These are phyloP conservation scores for Gillenia trifoliata DNA, from an alignment of 306 rosid species.

Conservation along the genomic window DNA sequence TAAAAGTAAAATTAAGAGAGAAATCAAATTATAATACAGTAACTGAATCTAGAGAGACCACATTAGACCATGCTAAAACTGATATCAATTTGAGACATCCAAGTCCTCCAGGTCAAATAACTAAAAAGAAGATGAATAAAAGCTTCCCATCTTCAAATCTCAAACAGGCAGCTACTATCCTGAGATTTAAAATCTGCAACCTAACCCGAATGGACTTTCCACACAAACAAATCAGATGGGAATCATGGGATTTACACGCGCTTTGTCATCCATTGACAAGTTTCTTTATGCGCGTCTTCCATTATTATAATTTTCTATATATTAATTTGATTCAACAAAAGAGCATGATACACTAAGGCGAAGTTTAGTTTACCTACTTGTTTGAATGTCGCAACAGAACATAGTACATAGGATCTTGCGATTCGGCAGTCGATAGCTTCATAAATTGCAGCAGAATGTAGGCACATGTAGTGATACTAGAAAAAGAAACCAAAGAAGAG, in stretches of 20 bases:
- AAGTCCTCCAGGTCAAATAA: too few species aligned
- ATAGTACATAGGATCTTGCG: slow-evolving; percentile 58
- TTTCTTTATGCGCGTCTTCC: background rate
- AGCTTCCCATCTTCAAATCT: too few species aligned
- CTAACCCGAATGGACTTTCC: too few species aligned
- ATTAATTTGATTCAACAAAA: background rate
- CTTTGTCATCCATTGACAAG: background rate
- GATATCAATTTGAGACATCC: too few species aligned
- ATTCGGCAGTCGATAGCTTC: slow-evolving; percentile 69
- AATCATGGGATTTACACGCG: background rate
- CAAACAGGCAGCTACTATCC: too few species aligned
- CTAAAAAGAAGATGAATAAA: too few species aligned
- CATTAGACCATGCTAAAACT: too few species aligned
- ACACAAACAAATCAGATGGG: too few species aligned
- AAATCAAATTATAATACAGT: background rate
- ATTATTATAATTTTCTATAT: background rate
- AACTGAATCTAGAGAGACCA: background rate
- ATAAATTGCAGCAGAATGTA: slow-evolving; percentile 59
- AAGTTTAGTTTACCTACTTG: slow-evolving; percentile 45
- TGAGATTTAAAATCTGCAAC: too few species aligned
- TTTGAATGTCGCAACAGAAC: slow-evolving; percentile 53
- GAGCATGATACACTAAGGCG: background rate
- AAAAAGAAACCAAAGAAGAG: slow-evolving; percentile 9
- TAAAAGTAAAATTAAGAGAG: background rate
- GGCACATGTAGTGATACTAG: slow-evolving; percentile 60